Conservation (phyloP, 305 asterid genomes). For the Plantago coronopus region DNA sequence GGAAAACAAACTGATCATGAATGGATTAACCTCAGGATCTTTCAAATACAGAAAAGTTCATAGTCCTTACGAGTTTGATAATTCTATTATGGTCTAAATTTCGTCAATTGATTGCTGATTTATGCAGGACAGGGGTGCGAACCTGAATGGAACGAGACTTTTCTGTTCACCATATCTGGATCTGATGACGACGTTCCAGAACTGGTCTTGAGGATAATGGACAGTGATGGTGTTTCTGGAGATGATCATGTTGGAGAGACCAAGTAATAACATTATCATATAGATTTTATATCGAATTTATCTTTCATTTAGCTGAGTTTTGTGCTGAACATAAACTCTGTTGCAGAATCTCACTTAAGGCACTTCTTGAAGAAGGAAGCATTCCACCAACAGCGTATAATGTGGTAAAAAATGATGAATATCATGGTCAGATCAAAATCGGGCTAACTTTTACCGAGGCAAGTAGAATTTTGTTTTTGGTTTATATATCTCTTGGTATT, state of each 20-base stretch:
- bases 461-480: not conserved
- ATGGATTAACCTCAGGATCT: no score
- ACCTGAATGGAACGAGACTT: conserved; percentile 50
- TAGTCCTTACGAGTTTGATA: no score
- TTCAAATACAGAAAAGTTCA: no score
- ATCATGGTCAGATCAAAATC: conserved; percentile 38
- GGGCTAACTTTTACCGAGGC: conserved; percentile 41
- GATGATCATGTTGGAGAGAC: conserved; percentile 51
- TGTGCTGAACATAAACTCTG: no score
- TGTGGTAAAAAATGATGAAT: conserved; percentile 44
- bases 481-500: not conserved
- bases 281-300: no score
- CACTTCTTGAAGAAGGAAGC: conserved; percentile 34
- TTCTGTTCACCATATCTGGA: conserved; percentile 27
- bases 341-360: conserved; percentile 37
- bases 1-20: no score
- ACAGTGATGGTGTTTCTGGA: conserved; percentile 30
- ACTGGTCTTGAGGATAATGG: conserved; percentile 34
- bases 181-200: conserved; percentile 30
- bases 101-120: not conserved
- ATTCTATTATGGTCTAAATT: no score
- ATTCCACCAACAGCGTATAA: conserved; percentile 32
- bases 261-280: conserved; percentile 24
- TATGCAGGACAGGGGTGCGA: conserved; percentile 41
- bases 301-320: not conserved